Percentiles rank a stretch among this genome's conserved stretches.
Conservation (phyloP, 1,139 yeast genomes). For the Blastobotrys arbuscula region DNA sequence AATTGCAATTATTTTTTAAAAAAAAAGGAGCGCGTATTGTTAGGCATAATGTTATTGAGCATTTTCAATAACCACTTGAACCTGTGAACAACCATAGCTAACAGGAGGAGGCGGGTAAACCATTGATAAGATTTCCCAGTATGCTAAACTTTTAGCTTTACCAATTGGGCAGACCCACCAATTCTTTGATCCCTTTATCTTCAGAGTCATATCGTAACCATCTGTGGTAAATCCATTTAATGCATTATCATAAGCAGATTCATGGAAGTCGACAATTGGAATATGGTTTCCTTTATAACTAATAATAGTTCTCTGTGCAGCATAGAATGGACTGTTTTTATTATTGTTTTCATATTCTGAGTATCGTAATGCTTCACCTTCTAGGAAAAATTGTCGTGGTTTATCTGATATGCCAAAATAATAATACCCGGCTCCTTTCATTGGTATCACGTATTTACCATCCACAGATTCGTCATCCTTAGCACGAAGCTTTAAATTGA, state of each 20-base stretch:
- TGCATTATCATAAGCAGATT: background rate
- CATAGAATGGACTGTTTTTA: background rate
- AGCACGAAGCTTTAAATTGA: background rate
- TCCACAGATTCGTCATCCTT: background rate
- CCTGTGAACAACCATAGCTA: background rate
- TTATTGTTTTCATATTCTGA: background rate
- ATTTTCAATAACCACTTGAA: background rate
- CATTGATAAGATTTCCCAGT: background rate
- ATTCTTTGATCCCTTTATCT: background rate
- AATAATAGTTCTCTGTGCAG: background rate
- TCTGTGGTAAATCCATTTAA: background rate
- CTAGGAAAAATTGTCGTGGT: background rate
- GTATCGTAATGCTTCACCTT: background rate
- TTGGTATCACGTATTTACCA: background rate
- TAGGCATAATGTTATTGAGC: background rate
- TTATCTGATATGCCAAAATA: background rate
- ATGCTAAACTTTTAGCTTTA: background rate
- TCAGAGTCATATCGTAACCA: background rate
- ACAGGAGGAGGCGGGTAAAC: background rate
- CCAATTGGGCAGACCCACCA: conserved; percentile 1
- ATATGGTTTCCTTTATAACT: background rate
- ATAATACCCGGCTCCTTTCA: background rate
- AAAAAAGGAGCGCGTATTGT: too few species aligned
- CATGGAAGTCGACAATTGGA: background rate
- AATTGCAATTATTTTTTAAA: too few species aligned